Percentiles rank a stretch among this genome's conserved stretches.
Conservation (phyloP, 805 yeast species). For the Myxozyma neglecta region DNA sequence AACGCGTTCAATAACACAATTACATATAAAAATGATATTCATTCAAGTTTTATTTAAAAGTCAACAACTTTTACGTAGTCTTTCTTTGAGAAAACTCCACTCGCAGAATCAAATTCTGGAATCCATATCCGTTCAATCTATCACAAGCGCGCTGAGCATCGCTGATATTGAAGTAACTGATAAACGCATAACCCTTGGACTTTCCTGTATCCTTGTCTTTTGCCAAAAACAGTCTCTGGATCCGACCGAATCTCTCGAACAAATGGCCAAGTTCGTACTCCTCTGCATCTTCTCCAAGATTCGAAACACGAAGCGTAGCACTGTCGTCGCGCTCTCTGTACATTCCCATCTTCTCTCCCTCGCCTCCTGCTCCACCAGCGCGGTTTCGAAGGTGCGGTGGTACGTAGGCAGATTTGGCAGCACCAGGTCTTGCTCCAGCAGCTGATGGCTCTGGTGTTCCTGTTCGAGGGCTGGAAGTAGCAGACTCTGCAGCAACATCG, state of each 20-base stretch:
- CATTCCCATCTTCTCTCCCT: constrained; percentile 28
- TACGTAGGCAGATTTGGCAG: constrained; percentile 47
- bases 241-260: constrained; percentile 68
- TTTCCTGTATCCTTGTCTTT: constrained; percentile 91
- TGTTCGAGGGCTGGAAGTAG: constrained; percentile 28
- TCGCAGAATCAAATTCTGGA: constrained; percentile 77
- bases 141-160: constrained; percentile 78
- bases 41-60: neutral
- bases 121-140: constrained; percentile 82
- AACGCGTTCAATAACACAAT: neutral
- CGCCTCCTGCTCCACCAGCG: constrained; percentile 44
- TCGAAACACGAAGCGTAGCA: constrained; percentile 84
- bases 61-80: constrained; percentile 4
- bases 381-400: constrained; percentile 60
- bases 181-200: constrained; percentile 94
- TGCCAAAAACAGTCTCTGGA: constrained; percentile 76
- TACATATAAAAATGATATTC: neutral
- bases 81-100: constrained; percentile 45
- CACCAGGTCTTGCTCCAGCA: constrained; percentile 37
- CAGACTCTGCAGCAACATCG: constrained; percentile 42
- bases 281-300: constrained; percentile 79
- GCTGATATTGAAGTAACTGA: constrained; percentile 66
- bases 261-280: constrained; percentile 77
- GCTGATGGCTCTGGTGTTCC: constrained; percentile 40
- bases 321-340: constrained; percentile 71